Evolutionary conservation across 352 stramenopile genomes (phyloP), one percentile per base, ranked within the genome.

Genomic region (Phytophthora megakarya): DNA sequence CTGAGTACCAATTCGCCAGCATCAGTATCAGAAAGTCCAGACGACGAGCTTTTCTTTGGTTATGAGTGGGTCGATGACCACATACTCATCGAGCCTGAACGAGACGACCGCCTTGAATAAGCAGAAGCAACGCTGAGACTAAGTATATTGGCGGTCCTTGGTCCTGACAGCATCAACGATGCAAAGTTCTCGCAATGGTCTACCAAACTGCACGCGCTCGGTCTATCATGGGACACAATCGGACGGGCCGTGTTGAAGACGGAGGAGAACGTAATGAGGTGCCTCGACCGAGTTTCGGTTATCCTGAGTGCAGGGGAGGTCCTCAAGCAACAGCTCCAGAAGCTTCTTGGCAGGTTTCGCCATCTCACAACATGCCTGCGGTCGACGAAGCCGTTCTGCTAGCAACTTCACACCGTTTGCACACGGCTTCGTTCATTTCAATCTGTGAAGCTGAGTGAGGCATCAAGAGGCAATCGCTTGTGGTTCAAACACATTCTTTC

Each of bases 41-140:
- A 73, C 26, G n/a, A 39, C 0, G 47, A 64, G 3, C 25, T 38
- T 2, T 73, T 73, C 21, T 74, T 70, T 21, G 45, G 30, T 0
- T 76, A 59, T 35, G 56, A 73, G 18, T 79, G 63, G 60, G 55
- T 72, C 0, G 71, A 73, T 26, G 67, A 76, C 22, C 71, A 76
- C 16, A 59, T 76, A 16, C 7, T 73, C 0, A 52, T 79, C 13
- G 70, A 75, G 19, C n/a, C 39, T 5, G 49, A 64, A 1, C 3
- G 12, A 4, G 30, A 40, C 26, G 4, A 26, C 7, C 53, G 57
- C 5, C 46, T 59, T 3, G 28, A 65, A 16, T 23, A 62, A 0
- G 65, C 61, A 4, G 53, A 58, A 25, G 21, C 57, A 8, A 57
- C 62, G 0, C 38, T 70, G 3, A 52, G 65, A 0, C 39, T 56